These are phyloP conservation scores for Hibiscus tridactylites DNA, from an alignment of 345 rosid genomes.

Conservation along the genomic window DNA sequence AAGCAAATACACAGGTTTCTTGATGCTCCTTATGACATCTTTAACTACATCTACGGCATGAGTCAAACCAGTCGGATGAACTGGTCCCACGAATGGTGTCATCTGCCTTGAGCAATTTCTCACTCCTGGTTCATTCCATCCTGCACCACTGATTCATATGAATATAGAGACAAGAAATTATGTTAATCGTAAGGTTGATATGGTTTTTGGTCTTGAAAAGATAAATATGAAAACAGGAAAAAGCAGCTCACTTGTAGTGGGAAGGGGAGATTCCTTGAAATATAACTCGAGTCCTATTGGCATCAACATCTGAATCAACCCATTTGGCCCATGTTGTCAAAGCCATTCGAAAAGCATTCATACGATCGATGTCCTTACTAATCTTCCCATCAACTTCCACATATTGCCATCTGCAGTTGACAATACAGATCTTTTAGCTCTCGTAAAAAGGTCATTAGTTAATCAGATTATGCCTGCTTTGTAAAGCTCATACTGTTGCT, in stretches of 20 bases:
- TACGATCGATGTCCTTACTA: slow-evolving; percentile 53
- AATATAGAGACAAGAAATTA: not conserved
- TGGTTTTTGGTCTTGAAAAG: not conserved
- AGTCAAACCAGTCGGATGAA: slow-evolving; percentile 29
- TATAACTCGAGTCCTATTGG: slow-evolving; percentile 44
- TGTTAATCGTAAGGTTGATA: not conserved
- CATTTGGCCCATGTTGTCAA: slow-evolving; percentile 12
- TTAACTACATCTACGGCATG: slow-evolving; percentile 29
- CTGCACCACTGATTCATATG: slow-evolving; percentile 29
- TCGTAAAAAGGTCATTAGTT: not conserved
- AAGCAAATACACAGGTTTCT: slow-evolving; percentile 46
- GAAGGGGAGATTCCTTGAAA: slow-evolving; percentile 81
- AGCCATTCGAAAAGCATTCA: slow-evolving; percentile 56
- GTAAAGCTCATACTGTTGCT: slow-evolving; percentile 42
- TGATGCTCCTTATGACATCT: slow-evolving; percentile 27
- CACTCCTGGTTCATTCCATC: slow-evolving; percentile 48
- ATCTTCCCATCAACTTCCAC: slow-evolving; percentile 37
- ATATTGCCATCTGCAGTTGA: slow-evolving; percentile 66
- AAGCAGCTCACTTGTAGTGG: slow-evolving; percentile 50
- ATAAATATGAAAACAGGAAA: not conserved
- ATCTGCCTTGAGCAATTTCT: slow-evolving; percentile 40
- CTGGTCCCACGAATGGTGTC: slow-evolving; percentile 31
- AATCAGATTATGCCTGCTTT: not conserved
- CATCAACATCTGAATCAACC: slow-evolving; percentile 71
- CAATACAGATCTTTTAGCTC: not conserved